Base-by-base conservation (phyloP, 495 filamentous ascomycete genomes). In the Neurospora sp. region DNA sequence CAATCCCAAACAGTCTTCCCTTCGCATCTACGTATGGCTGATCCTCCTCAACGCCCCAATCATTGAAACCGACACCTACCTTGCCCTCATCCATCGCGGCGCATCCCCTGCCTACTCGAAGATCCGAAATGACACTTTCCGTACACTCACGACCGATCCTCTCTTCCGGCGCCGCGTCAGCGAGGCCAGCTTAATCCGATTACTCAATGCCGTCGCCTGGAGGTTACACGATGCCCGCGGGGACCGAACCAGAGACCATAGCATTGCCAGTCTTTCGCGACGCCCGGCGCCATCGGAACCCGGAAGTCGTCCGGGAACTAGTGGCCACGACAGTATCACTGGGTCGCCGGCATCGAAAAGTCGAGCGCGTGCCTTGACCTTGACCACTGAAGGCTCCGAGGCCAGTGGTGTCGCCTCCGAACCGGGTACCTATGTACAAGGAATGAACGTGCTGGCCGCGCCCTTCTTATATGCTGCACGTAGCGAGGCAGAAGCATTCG, bases 381-480 rank as follows among this genome's bases (percentile, higher is more conserved):
- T 87, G 71, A 87, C 85, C 3, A 89, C 86, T 6, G 89, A 91
- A 74, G 87, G 85, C 61, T 89, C 87, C 31, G 87, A 90, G 69
- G 69, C 78, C 8, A 82, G 82, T 72, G 71, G 74, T 37, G 82
- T 85, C 2, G 83, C 82, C 17, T 39, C 71, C 12, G 90, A 92
- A 73, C 87, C 90, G 16, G 92, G 92, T 14, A 93, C 92, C 70
- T 99, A 99, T 79, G 96, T 98, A 6, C 96, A 99, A 79, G 96
- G 96, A 72, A 98, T 99, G 96, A 99, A 98, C 78, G 95, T 98
- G n/a, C 88, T 99, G n/a, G 94, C 93, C 42, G 96, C 96, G 9
- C 96, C 96, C 0, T 98, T 99, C 76, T 86, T 98, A 53, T 99
- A 99, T 81, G 94, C 94, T 3, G 94, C 96, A 20, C 90, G 93